Base-by-base conservation (phyloP, 2,329 filamentous ascomycete species). In the Diaporthe citri region DNA sequence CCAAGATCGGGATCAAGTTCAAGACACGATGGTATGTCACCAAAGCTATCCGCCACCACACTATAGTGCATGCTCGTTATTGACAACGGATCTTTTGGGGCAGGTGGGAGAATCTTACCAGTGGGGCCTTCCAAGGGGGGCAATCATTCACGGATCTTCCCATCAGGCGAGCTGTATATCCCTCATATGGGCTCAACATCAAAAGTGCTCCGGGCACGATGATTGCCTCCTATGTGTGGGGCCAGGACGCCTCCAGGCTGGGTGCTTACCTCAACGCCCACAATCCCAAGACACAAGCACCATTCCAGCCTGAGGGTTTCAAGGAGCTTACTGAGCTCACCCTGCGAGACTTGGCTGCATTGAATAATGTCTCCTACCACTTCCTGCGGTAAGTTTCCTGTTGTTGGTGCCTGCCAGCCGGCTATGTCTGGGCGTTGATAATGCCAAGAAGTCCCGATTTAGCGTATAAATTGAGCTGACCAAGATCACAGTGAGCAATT, bases 141-240 rank as follows among this genome's bases (percentile, higher is more conserved):
- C 78, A 80, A 48, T 79, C 78, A 34, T 80, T 73, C 59, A 79
- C 82, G 6, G 81, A 83, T 46, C 77, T 83, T 0, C 81, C 81
- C 0, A 79, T 83, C 13, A 80, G 81, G 0, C 79, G 80, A 31
- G 82, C 79, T 1, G 82, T 83, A 1, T 83, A 83, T 48, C 82
- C 81, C 0, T 83, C 82, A 0, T 82, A 83, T 39, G 79, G 78
- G 5, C n/a, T 80, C 10, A 74, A 79, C 66, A 64, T 78, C 25
- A 55, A 69, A 12, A 72, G 64, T 48, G 79, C 79, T 7, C 76
- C 78, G 1, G 78, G 78, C 6, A 78, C 78, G 48, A 80, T 80
- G 79, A 79, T 80, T 39, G 79, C 78, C 73, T 77, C 74, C 62
- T 80, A 80, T 56, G 76, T 75, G 28, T 80, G 79, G 79, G 78